These are phyloP conservation scores for Suhomyces chickasaworum DNA, from an alignment of 1,139 yeast species.

Conservation along the genomic window DNA sequence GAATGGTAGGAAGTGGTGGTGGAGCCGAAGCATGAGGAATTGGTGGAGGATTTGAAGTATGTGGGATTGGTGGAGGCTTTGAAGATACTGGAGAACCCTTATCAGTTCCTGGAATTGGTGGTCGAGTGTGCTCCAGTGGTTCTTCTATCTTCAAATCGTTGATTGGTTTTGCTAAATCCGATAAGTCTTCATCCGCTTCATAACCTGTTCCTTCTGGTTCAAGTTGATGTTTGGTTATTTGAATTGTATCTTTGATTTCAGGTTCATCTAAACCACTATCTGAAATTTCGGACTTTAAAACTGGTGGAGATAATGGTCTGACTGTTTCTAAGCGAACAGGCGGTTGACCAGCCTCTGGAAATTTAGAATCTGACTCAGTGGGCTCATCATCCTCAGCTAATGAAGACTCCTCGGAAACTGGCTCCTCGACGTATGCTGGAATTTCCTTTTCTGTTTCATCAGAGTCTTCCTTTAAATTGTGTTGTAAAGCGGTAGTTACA, in stretches of 20 bases:
- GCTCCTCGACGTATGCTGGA: background rate
- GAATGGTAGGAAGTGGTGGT: constrained; percentile 17
- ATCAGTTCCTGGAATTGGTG: background rate
- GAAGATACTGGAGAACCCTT: background rate
- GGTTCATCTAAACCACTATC: constrained; percentile 25
- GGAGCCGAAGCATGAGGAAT: constrained; percentile 18
- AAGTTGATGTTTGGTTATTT: constrained; percentile 15
- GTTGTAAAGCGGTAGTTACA: constrained; percentile 25
- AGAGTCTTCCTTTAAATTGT: constrained; percentile 1
- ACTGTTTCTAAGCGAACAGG: constrained; percentile 19
- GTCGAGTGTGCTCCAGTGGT: background rate
- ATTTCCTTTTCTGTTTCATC: background rate
- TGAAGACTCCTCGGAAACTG: constrained; percentile 24
- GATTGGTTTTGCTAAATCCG: constrained; percentile 31
- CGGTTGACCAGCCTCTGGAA: constrained; percentile 20
- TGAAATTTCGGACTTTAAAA: constrained; percentile 17
- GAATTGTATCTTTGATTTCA: constrained; percentile 16
- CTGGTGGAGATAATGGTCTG: constrained; percentile 15
- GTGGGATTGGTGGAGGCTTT: background rate
- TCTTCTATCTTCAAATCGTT: background rate
- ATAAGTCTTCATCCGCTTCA: constrained; percentile 48
- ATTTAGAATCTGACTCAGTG: constrained; percentile 24
- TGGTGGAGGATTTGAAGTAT: constrained; percentile 7
- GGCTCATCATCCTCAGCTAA: constrained; percentile 35
- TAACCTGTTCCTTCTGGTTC: constrained; percentile 44